Percentiles rank a stretch among this genome's conserved stretches.
These are phyloP conservation scores for Eucalyptus dawsonii DNA, from an alignment of 345 rosid genomes.

Conservation along the genomic window DNA sequence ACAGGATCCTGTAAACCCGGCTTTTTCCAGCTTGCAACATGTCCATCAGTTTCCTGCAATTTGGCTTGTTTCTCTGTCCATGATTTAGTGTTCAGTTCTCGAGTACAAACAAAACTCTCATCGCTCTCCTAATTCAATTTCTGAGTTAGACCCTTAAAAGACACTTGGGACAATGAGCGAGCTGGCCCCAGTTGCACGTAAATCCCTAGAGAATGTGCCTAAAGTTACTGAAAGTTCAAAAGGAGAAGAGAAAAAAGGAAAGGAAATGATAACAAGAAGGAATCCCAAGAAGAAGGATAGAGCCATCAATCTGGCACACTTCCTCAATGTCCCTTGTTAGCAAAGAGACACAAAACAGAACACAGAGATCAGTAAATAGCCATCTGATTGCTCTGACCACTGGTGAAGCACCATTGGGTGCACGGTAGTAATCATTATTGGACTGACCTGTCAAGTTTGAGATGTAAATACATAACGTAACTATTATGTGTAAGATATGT, in stretches of 20 bases:
- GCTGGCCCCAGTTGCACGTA: neutral
- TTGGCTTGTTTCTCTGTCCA: neutral
- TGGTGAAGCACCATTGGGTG: neutral
- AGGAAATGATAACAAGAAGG: neutral
- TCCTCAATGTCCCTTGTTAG: neutral
- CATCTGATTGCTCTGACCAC: neutral
- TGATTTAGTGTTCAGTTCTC: neutral
- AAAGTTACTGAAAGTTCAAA: neutral
- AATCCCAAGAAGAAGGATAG: neutral
- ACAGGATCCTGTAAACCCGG: conserved; percentile 80
- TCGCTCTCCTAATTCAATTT: neutral
- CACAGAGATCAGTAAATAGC: neutral
- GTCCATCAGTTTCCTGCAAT: neutral
- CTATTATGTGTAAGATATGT: neutral
- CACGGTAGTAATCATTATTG: neutral
- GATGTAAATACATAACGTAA: neutral
- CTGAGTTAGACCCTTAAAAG: neutral
- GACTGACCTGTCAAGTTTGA: neutral
- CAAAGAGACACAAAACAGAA: conserved; percentile 2
- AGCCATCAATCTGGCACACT: neutral
- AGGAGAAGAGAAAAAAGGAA: neutral
- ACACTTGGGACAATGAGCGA: neutral
- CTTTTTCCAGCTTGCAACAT: conserved; percentile 38
- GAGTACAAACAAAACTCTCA: neutral
- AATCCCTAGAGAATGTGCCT: neutral